Evolutionary conservation across 441 rosid genomes (phyloP).

Genomic region (Monsonia emarginata): DNA sequence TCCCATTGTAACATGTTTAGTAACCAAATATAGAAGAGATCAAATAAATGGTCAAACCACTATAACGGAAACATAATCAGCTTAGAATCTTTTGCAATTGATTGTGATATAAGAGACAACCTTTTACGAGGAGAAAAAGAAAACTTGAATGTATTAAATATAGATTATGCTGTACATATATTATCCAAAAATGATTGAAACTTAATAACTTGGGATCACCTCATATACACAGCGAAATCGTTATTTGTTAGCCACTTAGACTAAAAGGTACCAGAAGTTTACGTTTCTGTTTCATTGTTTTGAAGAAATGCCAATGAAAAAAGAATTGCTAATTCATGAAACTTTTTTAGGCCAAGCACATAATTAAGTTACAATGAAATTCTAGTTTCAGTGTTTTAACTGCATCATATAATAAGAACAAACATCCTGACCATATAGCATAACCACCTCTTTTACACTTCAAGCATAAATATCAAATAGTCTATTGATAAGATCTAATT

Average conservation of each 20-base stretch:
- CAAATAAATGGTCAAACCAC: background rate
- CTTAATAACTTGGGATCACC: background rate
- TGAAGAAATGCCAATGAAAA: background rate
- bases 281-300: background rate
- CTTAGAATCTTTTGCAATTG: background rate
- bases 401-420: background rate
- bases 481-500: background rate
- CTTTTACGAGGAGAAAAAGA: background rate
- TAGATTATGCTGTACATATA: background rate
- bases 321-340: background rate
- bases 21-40: background rate
- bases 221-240: background rate
- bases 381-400: background rate
- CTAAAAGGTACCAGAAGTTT: background rate
- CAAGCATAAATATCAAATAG: background rate
- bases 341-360: background rate
- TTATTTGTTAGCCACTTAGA: too few relatives aligned
- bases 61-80: background rate
- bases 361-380: background rate
- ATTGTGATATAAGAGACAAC: background rate
- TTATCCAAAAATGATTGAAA: background rate
- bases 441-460: background rate
- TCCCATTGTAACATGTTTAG: background rate
- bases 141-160: background rate
- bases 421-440: background rate